Percentiles rank a stretch among this genome's conserved stretches.
These are phyloP conservation scores for Xylariaceae sp. DNA, from an alignment of 2,329 filamentous ascomycete species.

Conservation along the genomic window DNA sequence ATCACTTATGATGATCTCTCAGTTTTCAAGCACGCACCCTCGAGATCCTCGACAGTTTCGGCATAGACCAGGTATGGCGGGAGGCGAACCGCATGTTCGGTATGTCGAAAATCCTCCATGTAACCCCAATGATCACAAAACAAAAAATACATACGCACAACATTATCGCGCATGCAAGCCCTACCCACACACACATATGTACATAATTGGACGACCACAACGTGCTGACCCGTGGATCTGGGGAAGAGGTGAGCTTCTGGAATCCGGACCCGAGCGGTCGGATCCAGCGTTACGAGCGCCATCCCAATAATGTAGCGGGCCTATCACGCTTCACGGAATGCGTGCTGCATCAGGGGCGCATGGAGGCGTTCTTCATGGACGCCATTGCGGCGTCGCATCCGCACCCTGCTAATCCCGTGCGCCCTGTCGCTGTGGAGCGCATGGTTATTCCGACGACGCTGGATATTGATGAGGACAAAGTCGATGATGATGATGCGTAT, in stretches of 20 bases:
- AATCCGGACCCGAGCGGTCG: slow-evolving; percentile 56
- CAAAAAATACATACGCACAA: too few species aligned
- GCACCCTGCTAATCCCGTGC: slow-evolving; percentile 14
- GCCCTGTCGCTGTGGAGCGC: slow-evolving; percentile 46
- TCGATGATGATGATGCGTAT: slow-evolving; percentile 45
- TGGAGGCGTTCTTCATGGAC: slow-evolving; percentile 55
- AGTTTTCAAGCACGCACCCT: slow-evolving; percentile 58
- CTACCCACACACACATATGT: neutral
- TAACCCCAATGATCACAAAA: too few species aligned
- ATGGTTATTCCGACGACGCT: slow-evolving; percentile 50
- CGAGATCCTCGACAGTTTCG: slow-evolving; percentile 70
- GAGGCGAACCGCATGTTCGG: slow-evolving; percentile 64
- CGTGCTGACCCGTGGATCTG: neutral
- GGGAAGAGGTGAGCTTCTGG: slow-evolving; percentile 40
- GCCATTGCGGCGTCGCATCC: slow-evolving; percentile 38
- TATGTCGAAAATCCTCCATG: slow-evolving; percentile 30
- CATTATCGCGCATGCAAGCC: neutral
- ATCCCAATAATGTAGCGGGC: slow-evolving; percentile 47
- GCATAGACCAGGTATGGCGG: slow-evolving; percentile 60
- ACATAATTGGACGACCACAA: neutral
- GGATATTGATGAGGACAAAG: slow-evolving; percentile 43
- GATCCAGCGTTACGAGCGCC: slow-evolving; percentile 41
- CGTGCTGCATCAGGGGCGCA: slow-evolving; percentile 57
- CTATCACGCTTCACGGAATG: slow-evolving; percentile 54
- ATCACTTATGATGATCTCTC: neutral